Conservation (phyloP, 495 filamentous ascomycete genomes). For the Gamarada debralockiae region DNA sequence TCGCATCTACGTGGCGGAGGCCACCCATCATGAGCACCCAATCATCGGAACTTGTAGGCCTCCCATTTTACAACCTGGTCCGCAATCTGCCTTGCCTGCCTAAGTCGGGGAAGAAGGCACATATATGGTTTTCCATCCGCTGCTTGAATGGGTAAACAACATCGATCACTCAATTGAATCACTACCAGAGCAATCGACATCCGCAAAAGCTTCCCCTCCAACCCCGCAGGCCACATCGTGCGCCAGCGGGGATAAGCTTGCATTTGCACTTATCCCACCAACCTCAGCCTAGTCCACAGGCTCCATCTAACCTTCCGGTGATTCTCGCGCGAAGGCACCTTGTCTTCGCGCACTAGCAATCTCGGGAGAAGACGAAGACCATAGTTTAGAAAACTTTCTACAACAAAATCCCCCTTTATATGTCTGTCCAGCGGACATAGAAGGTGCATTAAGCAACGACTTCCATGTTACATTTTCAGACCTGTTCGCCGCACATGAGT, state of each 20-base stretch:
- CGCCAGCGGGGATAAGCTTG: neutral
- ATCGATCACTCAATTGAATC: neutral
- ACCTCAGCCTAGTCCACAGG: too few species aligned
- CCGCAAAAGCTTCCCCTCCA: neutral
- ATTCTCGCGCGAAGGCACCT: conserved; percentile 12
- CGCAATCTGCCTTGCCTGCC: too few species aligned
- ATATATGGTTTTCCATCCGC: too few species aligned
- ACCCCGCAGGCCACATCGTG: neutral
- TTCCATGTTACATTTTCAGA: conserved; percentile 2
- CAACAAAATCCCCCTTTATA: conserved; percentile 14
- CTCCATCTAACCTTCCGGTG: conserved; percentile 1
- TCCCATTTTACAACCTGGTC: too few species aligned
- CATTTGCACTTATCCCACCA: too few species aligned
- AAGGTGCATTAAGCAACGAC: conserved; percentile 6
- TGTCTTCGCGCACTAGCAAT: conserved; percentile 14
- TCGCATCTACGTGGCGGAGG: too few species aligned
- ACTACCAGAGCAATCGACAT: neutral
- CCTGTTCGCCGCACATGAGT: neutral
- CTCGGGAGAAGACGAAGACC: conserved; percentile 7
- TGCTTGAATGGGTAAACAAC: too few species aligned
- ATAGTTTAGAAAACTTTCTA: conserved; percentile 14
- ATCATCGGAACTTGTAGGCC: too few species aligned
- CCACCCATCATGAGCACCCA: too few species aligned
- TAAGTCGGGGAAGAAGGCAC: too few species aligned
- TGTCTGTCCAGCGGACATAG: conserved; percentile 1